Evolutionary conservation across 495 filamentous ascomycete species (phyloP), one percentile per base, ranked within the genome.

Genomic region (Durotheca rogersii): DNA sequence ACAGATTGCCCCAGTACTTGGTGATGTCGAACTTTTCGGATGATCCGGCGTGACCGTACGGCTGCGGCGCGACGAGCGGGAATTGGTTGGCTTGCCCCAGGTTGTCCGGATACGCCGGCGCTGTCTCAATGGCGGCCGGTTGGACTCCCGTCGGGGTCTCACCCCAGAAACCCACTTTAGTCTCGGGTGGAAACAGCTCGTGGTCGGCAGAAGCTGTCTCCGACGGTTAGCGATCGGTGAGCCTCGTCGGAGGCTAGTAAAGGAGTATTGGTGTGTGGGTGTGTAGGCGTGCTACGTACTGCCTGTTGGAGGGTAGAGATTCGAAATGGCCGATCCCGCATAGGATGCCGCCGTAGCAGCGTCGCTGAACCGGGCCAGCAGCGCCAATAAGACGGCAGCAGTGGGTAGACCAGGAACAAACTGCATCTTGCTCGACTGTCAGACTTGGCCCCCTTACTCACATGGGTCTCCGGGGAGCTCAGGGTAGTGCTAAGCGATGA

Each of bases 1-100:
- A 62, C 37, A 65, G 39, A 23, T 65, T 65, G 11, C 62, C 62
- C 62, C 62, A 65, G 11, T 65, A 62, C 19, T 56, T 62, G 14
- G 62, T 59, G 9, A 65, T 62, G 41, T 65, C 62, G 37, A 65
- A 56, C 20, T 53, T 46, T 17, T 55, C 49, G 15, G 51, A 38
- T 2, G 41, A 41, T 20, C 12, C 41, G 11, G 38, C 39, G 1
- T 58, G 47, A 7, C 51, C 54, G 25, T 61, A 47, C 33, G 62
- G 54, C 42, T 62, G 51, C 6, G 58, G 53, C 4, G 51, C 51
- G 7, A 58, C 51, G 6, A 65, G 55, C 2, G 62, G 62, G 31
- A 65, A 65, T 18, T 61, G 53, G 37, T 58, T 57, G 4, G 62
- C 31, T 10, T 58, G 54, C n/a, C 62, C 62, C 18, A 44, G 46